phyloP scores from a whole-genome alignment of 352 stramenopile species.

The Globisporangium nagaii region DNA sequence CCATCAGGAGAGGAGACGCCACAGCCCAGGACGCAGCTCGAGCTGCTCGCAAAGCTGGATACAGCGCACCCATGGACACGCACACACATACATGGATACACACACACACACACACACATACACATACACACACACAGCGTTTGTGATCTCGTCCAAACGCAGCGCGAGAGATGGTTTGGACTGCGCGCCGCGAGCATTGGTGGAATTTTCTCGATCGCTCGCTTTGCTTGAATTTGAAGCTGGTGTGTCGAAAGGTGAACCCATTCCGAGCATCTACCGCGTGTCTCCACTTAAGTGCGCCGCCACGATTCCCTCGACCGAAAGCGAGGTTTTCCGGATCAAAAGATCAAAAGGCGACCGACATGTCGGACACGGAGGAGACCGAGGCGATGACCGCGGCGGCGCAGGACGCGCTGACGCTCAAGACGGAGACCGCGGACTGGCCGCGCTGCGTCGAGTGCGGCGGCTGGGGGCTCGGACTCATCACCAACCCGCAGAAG shows the following conservation, averaged over 20 bases:
- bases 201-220: slow-evolving; percentile 1
- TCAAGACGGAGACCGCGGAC: slow-evolving; percentile 7
- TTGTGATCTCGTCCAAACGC: too few species aligned
- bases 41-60: too few species aligned
- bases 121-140: too few species aligned
- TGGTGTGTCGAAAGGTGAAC: too few species aligned
- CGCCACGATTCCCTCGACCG: background rate
- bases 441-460: slow-evolving; percentile 63
- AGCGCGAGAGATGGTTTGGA: too few species aligned
- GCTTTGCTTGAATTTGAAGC: background rate
- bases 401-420: background rate
- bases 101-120: too few species aligned
- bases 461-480: slow-evolving; percentile 56
- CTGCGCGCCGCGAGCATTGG: too few species aligned
- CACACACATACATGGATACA: too few species aligned
- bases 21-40: too few species aligned
- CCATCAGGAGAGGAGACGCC: too few species aligned
- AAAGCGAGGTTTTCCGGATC: too few species aligned
- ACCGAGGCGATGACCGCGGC: background rate
- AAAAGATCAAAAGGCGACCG: background rate
- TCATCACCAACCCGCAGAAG: slow-evolving; percentile 68
- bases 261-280: background rate
- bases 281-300: background rate
- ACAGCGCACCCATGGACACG: too few species aligned
- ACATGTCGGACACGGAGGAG: background rate